phyloP scores from a whole-genome alignment of 2,329 filamentous ascomycete genomes.

The Cordyceps militaris region DNA sequence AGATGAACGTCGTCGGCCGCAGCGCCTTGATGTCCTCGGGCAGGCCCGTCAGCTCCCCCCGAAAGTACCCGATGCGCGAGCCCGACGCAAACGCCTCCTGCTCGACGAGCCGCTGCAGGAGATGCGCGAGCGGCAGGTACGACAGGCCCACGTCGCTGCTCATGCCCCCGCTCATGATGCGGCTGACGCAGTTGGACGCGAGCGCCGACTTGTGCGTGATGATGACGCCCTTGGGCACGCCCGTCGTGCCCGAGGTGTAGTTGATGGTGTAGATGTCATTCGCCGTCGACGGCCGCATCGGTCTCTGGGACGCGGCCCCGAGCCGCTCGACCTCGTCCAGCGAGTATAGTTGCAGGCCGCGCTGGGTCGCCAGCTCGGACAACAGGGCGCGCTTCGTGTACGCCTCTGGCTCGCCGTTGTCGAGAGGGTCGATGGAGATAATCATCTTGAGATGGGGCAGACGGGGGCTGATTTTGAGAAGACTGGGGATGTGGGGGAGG shows the following conservation, averaged over 20 bases:
- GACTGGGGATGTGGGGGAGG: conserved; percentile 69
- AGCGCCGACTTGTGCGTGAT: conserved; percentile 78
- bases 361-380: conserved; percentile 63
- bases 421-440: conserved; percentile 75
- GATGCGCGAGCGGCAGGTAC: conserved; percentile 90
- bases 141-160: conserved; percentile 63
- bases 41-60: conserved; percentile 78
- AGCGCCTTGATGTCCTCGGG: conserved; percentile 88
- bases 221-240: conserved; percentile 74
- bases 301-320: conserved; percentile 61
- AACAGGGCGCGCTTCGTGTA: conserved; percentile 75
- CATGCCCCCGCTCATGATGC: conserved; percentile 45
- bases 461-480: conserved; percentile 72
- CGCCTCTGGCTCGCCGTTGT: conserved; percentile 68
- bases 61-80: conserved; percentile 80
- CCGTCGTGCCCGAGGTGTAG: conserved; percentile 83
- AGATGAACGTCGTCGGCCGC: conserved; percentile 74
- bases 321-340: conserved; percentile 76
- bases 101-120: conserved; percentile 81
- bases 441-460: conserved; percentile 81
- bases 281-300: conserved; percentile 63
- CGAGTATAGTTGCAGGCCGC: conserved; percentile 72
- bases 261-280: conserved; percentile 84
- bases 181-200: conserved; percentile 57
- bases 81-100: conserved; percentile 67